Base-by-base conservation (phyloP, 208 protist genomes). In the Acanthamoeba castellanii region DNA sequence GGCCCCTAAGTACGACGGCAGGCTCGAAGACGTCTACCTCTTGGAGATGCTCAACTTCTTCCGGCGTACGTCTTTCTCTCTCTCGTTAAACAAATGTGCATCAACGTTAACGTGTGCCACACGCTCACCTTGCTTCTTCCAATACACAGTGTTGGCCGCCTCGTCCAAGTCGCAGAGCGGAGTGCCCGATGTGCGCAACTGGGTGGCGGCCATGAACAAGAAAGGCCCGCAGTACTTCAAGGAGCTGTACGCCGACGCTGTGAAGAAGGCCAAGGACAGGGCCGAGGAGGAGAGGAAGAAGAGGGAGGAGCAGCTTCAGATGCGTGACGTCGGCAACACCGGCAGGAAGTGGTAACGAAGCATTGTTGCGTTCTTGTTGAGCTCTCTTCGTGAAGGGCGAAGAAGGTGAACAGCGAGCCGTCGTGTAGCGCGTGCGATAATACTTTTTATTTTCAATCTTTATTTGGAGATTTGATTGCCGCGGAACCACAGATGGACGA, bases 1-100 rank as follows among this genome's bases (percentile, higher is more conserved):
- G 1, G 32, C 72, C 6, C 72, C 72, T 14, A 81, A 81, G 22
- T 81, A 81, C 72, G 30, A 37, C 13, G 72, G 72, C 32, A 20
- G 37, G 7, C 72, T 81, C 72, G 72, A 81, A 45, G 72, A 81
- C 37, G 72, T 81, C 32, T 81, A 81, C 32, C 72, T 81, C 37
- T 50, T 81, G 34, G 72, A 81, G 37, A 20, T 81, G 72, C 72
- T 81, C 72, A 81, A 81, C 37, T 81, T 81, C 72, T 81, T 81
- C 72, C 72, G 72, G 37, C 72, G 72, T 81, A 81, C 37, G 72
- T n/a, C 2, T 25, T 11, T 64, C 57, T 64, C 22, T 27, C 11
- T 34, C 18, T 16, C 6, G 5, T 20, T 4, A 18, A 14, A 5
- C 13, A 45, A 7, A 0, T 50, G 32, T 3, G 13, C n/a, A 9